Percentiles rank a stretch among this genome's conserved stretches.
phyloP scores from a whole-genome alignment of 768 basidiomycete genomes.

The Lyophyllum semitale region DNA sequence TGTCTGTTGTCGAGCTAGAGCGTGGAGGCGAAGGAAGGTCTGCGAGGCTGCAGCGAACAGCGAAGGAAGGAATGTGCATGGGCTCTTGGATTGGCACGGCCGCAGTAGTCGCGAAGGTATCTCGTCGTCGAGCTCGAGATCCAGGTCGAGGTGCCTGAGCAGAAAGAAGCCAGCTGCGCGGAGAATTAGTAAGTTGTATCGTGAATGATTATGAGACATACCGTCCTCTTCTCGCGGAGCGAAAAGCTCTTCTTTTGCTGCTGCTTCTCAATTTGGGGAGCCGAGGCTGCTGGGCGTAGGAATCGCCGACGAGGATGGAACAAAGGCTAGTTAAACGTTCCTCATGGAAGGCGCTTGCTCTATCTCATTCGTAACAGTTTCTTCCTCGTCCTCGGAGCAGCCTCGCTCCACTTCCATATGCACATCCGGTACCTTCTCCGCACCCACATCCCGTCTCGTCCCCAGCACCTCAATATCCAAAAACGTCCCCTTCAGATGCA shows the following conservation, averaged over 20 bases:
- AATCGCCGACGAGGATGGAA: not conserved
- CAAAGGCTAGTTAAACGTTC: not conserved
- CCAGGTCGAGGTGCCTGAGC: conserved; percentile 73
- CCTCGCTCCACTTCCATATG: conserved; percentile 11
- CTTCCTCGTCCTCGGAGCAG: conserved; percentile 11
- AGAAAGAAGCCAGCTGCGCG: conserved; percentile 67
- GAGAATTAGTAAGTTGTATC: not conserved
- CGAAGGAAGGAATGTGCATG: conserved; percentile 22
- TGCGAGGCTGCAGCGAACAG: conserved; percentile 9
- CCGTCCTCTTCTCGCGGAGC: conserved; percentile 69
- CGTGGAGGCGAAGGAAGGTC: conserved; percentile 8
- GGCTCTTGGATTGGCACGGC: not conserved
- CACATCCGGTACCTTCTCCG: conserved; percentile 15
- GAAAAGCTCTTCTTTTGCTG: conserved; percentile 62
- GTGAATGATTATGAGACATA: conserved; percentile 25
- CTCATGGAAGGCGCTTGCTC: not conserved
- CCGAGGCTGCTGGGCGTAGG: not conserved
- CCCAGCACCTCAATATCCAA: conserved; percentile 45
- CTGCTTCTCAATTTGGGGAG: conserved; percentile 7
- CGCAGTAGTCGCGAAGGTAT: conserved; percentile 17
- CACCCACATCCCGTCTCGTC: conserved; percentile 15
- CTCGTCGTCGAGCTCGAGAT: conserved; percentile 28
- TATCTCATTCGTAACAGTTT: not conserved
- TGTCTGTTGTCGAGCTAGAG: conserved; percentile 52
- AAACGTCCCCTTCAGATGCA: conserved; percentile 70